Evolutionary conservation across 441 rosid genomes (phyloP), one percentile per base, ranked within the genome.

Genomic region (Metrosideros polymorpha): DNA sequence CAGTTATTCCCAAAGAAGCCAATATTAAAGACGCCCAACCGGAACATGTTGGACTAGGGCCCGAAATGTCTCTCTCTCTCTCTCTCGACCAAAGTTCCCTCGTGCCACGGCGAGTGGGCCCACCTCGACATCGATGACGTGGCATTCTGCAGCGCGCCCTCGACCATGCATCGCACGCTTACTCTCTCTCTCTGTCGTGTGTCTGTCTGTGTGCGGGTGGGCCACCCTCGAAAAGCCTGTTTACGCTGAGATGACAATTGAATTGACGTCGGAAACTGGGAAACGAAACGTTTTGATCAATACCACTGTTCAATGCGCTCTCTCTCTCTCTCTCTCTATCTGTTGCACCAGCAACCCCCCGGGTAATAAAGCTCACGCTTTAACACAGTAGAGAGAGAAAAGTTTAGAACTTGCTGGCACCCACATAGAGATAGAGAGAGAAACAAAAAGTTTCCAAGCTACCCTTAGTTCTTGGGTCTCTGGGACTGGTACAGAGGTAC

Each of bases 341-440:
- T 50, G 47, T 84, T 49, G 53, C 32, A 84, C 63, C 85, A 84
- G 85, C 39, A 84, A 84, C 82, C 49, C 49, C 52, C 51, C 52
- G 57, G 57, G 71, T 13, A 63, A 49, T 84, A 84, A 84, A 84
- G 86, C 86, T 63, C 86, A 25, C 57, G 27, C 82, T 76, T 63
- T 84, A 49, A 4, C 39, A 32, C 82, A 12, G 86, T 39, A 49
- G 55, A 47, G 86, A 84, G 86, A 61, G 82, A 84, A 83, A 83
- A 84, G 86, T 47, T 84, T 63, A 59, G 24, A 75, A 75, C 29
- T 75, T 75, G 82, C 82, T 25, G 82, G 82, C 47, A 76, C 86
- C 82, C 86, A 63, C 47, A 52, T 84, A 49, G 76, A 84, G 82
- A 75, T 75, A 75, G 82, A n/a, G 82, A 84, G 86, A 84, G 82